Evolutionary conservation across 176 grass and related monocot species (phyloP).

Genomic region (Metroxylon sagu): DNA sequence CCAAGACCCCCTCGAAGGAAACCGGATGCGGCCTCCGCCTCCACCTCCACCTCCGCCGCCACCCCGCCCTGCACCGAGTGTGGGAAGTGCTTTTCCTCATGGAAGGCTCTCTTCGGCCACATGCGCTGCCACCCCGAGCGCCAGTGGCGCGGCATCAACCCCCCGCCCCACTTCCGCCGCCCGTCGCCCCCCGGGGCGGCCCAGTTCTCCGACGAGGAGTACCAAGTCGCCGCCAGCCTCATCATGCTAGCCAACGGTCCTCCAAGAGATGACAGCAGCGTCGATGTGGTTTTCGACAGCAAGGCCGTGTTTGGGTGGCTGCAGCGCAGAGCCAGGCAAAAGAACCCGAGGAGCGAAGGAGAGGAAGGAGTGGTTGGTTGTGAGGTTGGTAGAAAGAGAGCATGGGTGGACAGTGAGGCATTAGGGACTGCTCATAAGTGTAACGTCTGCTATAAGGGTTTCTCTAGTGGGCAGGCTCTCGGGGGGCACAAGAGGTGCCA

Average conservation of each 20-base stretch:
- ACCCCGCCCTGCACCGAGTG: constrained; percentile 33
- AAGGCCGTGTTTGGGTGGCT: too few relatives aligned
- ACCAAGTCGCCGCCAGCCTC: constrained; percentile 7
- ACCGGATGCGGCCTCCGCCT: not conserved
- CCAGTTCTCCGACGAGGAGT: not conserved
- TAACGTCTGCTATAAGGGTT: not conserved
- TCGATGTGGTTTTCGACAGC: too few relatives aligned
- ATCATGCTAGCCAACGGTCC: constrained; percentile 2
- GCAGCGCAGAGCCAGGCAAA: too few relatives aligned
- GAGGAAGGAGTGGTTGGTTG: too few relatives aligned
- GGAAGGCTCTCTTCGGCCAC: constrained; percentile 42
- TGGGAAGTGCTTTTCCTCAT: constrained; percentile 27
- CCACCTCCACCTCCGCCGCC: not conserved
- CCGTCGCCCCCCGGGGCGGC: too few relatives aligned
- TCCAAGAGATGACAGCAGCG: not conserved
- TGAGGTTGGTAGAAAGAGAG: not conserved
- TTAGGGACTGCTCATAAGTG: not conserved
- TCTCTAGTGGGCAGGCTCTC: not conserved
- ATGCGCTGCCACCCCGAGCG: constrained; percentile 49
- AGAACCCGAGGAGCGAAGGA: too few relatives aligned
- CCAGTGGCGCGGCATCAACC: constrained; percentile 39
- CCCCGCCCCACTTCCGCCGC: constrained; percentile 3
- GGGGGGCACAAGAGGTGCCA: not conserved
- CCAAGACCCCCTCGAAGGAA: not conserved
- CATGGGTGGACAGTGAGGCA: too few relatives aligned